Evolutionary conservation across 1,139 yeast genomes (phyloP).

Genomic region (Candida freyschussii): DNA sequence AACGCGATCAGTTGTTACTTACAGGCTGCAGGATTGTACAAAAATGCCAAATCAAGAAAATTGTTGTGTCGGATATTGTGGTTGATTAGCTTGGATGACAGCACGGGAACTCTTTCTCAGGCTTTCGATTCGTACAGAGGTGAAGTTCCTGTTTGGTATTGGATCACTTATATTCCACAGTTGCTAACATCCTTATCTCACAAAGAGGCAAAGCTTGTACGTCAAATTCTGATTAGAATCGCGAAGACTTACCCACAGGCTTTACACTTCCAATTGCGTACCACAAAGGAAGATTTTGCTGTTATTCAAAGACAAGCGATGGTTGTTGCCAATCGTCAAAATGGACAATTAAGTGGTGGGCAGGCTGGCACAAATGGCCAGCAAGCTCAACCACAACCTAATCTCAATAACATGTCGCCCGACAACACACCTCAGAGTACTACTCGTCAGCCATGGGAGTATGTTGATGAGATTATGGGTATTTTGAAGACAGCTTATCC

Average conservation of each 20-base stretch:
- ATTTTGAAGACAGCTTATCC: constrained; percentile 96
- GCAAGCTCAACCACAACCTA: constrained; percentile 6
- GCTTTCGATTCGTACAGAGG: constrained; percentile 93
- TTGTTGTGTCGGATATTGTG: constrained; percentile 86
- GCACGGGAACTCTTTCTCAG: constrained; percentile 71
- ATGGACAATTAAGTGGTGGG: constrained; percentile 18
- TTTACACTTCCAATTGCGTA: constrained; percentile 88
- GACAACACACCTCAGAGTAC: constrained; percentile 4
- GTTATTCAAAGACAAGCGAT: constrained; percentile 78
- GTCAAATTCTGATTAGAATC: constrained; percentile 81
- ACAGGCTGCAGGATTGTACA: constrained; percentile 96
- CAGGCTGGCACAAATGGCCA: no score
- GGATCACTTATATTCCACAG: constrained; percentile 97
- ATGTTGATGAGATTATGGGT: constrained; percentile 93
- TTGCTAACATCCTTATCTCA: constrained; percentile 84
- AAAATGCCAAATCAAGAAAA: constrained; percentile 86
- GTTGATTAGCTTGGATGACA: constrained; percentile 89
- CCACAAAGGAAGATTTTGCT: constrained; percentile 90
- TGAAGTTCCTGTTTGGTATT: constrained; percentile 98
- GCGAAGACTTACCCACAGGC: constrained; percentile 98
- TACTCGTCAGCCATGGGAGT: constrained; percentile 82
- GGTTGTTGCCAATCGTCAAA: constrained; percentile 48
- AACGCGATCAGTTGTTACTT: constrained; percentile 94
- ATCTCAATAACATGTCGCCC: constrained; percentile 6
- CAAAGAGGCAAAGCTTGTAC: constrained; percentile 82